phyloP scores from a whole-genome alignment of 2,329 filamentous ascomycete genomes.

The Didymella pomorum region DNA sequence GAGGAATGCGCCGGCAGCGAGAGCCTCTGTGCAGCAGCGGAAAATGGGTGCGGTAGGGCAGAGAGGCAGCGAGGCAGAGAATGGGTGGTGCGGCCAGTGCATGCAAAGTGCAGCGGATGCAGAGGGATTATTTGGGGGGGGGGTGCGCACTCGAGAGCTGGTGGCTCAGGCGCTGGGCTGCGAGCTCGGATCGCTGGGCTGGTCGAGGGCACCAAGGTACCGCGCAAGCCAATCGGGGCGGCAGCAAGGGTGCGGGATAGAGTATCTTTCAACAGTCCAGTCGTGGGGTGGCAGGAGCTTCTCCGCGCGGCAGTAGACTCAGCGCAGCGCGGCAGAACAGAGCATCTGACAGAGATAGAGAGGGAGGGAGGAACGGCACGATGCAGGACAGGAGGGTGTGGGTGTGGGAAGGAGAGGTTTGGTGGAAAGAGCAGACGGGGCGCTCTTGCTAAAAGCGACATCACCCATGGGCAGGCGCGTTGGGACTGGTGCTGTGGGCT shows the following conservation, averaged over 20 bases:
- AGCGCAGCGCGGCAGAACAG: slow-evolving; percentile 15
- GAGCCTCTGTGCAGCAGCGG: slow-evolving; percentile 22
- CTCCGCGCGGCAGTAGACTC: slow-evolving; percentile 12
- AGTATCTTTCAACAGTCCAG: background rate
- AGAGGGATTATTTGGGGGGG: slow-evolving; percentile 35
- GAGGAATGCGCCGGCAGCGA: slow-evolving; percentile 41
- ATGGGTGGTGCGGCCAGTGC: slow-evolving; percentile 40
- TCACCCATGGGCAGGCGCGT: slow-evolving; percentile 24
- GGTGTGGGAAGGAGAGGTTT: slow-evolving; percentile 22
- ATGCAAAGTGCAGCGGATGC: slow-evolving; percentile 17
- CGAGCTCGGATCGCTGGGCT: slow-evolving; percentile 31
- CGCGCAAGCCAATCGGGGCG: slow-evolving; percentile 27
- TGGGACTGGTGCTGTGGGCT: slow-evolving; percentile 23
- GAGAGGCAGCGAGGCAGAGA: slow-evolving; percentile 24
- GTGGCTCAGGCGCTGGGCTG: slow-evolving; percentile 24
- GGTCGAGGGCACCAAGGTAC: slow-evolving; percentile 23
- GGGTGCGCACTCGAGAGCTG: slow-evolving; percentile 34
- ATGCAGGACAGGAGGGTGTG: slow-evolving; percentile 15
- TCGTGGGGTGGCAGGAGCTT: slow-evolving; percentile 9
- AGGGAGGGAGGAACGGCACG: slow-evolving; percentile 23
- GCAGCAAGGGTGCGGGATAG: slow-evolving; percentile 22
- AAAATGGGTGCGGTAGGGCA: slow-evolving; percentile 22
- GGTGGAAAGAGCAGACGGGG: slow-evolving; percentile 23
- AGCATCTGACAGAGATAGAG: slow-evolving; percentile 19
- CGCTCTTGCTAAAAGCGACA: slow-evolving; percentile 25